phyloP scores from a whole-genome alignment of 1,284 basidiomycete species.

The Xanthoconium separans region DNA sequence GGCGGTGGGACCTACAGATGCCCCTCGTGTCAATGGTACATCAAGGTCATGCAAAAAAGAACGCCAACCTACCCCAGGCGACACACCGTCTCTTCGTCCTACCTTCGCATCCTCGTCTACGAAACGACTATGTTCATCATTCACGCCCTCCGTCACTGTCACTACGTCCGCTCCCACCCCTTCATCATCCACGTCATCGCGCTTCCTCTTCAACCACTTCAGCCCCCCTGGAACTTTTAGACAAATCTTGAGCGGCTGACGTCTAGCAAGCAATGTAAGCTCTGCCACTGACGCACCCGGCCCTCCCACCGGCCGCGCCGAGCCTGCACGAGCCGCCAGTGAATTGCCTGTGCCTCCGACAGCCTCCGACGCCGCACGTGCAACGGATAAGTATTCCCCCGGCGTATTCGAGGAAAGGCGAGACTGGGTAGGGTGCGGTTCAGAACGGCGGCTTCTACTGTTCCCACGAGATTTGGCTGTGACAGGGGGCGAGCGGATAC shows the following conservation, averaged over 20 bases:
- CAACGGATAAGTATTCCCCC: background rate
- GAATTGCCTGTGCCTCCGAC: background rate
- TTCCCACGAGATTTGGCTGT: background rate
- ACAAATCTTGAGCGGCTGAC: conserved; percentile 6
- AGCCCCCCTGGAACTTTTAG: conserved; percentile 4
- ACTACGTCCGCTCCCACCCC: background rate
- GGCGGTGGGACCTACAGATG: background rate
- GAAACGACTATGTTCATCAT: background rate
- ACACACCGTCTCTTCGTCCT: background rate
- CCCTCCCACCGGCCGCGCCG: conserved; percentile 15
- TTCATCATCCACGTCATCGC: background rate
- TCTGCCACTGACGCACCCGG: conserved; percentile 23
- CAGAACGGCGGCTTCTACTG: background rate
- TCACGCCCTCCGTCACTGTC: background rate
- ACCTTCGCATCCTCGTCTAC: background rate
- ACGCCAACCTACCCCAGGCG: conserved; percentile 2
- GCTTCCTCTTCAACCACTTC: conserved; percentile 21
- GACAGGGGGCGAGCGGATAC: no score
- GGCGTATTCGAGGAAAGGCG: background rate
- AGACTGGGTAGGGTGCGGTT: background rate
- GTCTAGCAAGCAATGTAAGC: conserved; percentile 18
- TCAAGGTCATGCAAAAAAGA: background rate
- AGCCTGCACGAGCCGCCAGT: background rate
- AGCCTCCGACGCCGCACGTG: background rate
- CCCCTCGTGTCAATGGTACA: conserved; percentile 1